Evolutionary conservation across 129 eudicot genomes (phyloP), one percentile per base, ranked within the genome.

Genomic region (Artemisia annua): DNA sequence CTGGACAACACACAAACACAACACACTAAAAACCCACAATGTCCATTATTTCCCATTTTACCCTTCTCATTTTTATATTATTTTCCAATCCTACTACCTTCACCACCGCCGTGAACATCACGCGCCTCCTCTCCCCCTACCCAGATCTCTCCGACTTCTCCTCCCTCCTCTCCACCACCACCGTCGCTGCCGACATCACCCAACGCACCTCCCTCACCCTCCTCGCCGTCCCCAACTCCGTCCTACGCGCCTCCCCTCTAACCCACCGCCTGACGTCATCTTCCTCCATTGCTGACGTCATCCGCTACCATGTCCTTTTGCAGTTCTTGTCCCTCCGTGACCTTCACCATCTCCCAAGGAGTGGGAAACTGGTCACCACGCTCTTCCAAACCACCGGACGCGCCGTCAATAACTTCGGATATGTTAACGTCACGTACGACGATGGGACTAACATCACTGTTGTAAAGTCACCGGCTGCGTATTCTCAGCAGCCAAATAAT

Each of bases 341-440:
- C 79, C 89, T 91, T 72, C 75, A 64, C 17, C 85, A 17, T 12
- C 26, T 87, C 12, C 87, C 96, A 0, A 75, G 83, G 3, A 5
- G 84, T 71, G 96, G 97, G 0, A 81, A 83, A 58, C 83, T 86
- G 50, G 12, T 91, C 76, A 77, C 97, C 56, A 91, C 97, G n/a
- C 91, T 91, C 57, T 80, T 86, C 76, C 93, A 86, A 32, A 81
- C 96, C 70, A 91, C 97, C 67, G 95, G 95, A 71, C 89, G 90
- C 11, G 92, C 97, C 61, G 59, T 87, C 65, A 75, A 48, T 67
- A 68, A 84, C 48, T 81, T 86, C 69, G 97, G 95, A 20, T 75
- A 76, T 1, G 76, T 91, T 61, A 91, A 91, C 73, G 26, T 86
- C 64, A 91, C 89, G 22, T 70, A 62, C 68, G 72, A 84, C 70